Evolutionary conservation across 208 protist species (phyloP), one percentile per base, ranked within the genome.

Genomic region (Wallacemonas sp.): DNA sequence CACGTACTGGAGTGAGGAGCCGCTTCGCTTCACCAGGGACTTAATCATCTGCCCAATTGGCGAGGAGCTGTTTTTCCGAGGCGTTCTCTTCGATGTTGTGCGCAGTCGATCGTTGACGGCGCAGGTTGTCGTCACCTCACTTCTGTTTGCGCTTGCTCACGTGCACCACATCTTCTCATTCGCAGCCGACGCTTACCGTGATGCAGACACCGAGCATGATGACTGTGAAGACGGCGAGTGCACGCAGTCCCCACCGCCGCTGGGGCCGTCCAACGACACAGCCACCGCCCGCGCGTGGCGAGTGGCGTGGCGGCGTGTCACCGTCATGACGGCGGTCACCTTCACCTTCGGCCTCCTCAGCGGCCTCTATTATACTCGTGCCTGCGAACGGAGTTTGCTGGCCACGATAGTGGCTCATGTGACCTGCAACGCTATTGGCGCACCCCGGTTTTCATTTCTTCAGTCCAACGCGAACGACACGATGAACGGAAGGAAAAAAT

Each of bases 31-130:
- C 49, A 9, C 71, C 16, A 60, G 88, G 8, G 74, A 85, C 55
- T 44, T 85, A 34, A 19, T 94, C 3, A 32, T 94, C 1, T 85
- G 80, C 34, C 88, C 88, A 6, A 55, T 90, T 19, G 84, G 83
- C 1, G 85, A 95, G 55, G 85, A 95, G 60, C 23, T 90, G 0
- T 90, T 95, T 46, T 95, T 87, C 63, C 76, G 89, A 9, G 89
- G 76, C 11, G 65, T 91, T 8, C 73, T 92, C 21, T 76, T 92
- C 23, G 32, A 82, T 0, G 32, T 90, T 2, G 41, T 95, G 26
- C 39, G 63, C 2, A 17, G n/a, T 1, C 73, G 79, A 11, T 66
- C 69, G 19, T 29, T 38, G n/a, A 24, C 16, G 19, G 47, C 23
- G 14, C 70, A 75, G 11, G 77, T 95, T 14, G 0, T 46, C 14